These are phyloP conservation scores for Fusarium liriodendri DNA, from an alignment of 2,329 filamentous ascomycete species.

Conservation along the genomic window DNA sequence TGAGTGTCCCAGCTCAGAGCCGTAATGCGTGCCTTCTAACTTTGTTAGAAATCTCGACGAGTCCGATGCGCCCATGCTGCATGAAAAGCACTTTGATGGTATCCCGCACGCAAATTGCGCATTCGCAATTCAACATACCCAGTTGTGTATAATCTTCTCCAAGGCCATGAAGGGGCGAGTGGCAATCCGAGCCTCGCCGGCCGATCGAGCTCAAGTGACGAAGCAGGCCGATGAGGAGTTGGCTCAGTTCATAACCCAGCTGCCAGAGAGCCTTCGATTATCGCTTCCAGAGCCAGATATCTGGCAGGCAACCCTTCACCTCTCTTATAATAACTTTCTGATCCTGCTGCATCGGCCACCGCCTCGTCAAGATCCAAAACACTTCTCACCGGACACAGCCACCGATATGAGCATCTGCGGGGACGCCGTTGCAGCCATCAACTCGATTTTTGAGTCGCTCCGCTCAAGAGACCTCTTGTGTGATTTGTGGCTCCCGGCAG, in stretches of 20 bases:
- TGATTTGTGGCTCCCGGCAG: conserved; percentile 43
- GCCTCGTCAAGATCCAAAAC: conserved; percentile 29
- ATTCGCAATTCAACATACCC: conserved; percentile 61
- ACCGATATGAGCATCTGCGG: conserved; percentile 47
- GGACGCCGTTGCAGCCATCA: conserved; percentile 43
- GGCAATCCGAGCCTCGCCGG: conserved; percentile 35
- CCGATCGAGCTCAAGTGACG: conserved; percentile 43
- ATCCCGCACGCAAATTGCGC: conserved; percentile 51
- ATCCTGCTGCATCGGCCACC: conserved; percentile 49
- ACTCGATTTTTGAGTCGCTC: conserved; percentile 46
- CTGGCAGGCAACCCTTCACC: conserved; percentile 49
- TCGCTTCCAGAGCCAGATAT: conserved; percentile 33
- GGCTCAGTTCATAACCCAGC: conserved; percentile 44
- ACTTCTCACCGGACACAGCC: conserved; percentile 18
- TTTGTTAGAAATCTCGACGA: conserved; percentile 57
- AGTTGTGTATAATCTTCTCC: conserved; percentile 62
- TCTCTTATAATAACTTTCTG: conserved; percentile 50
- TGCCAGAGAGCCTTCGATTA: conserved; percentile 44
- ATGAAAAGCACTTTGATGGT: conserved; percentile 57
- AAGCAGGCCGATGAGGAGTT: conserved; percentile 47
- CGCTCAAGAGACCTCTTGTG: conserved; percentile 33
- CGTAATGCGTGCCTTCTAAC: background rate
- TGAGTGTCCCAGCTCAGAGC: conserved; percentile 28
- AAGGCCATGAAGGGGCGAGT: conserved; percentile 46
- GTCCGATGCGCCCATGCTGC: conserved; percentile 59